These are phyloP conservation scores for Begonia peltatifolia DNA, from an alignment of 306 rosid genomes.

Conservation along the genomic window DNA sequence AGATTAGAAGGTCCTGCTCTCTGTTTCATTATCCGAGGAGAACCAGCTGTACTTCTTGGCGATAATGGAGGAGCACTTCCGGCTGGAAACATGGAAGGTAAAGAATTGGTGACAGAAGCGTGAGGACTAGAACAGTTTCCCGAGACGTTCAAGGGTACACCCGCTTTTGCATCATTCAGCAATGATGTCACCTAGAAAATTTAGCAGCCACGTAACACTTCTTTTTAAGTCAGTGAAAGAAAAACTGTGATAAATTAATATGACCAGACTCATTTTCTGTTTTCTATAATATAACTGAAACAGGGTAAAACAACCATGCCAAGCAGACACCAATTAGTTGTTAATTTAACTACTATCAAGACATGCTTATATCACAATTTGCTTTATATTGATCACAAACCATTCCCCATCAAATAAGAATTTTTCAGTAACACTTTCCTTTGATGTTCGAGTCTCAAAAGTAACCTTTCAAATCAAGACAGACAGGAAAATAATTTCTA, in stretches of 20 bases:
- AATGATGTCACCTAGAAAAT: slow-evolving; percentile 51
- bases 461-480: background rate
- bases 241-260: too few relatives aligned
- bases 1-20: slow-evolving; percentile 87
- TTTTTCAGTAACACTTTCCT: too few relatives aligned
- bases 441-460: background rate
- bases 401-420: too few relatives aligned
- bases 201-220: background rate
- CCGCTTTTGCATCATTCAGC: slow-evolving; percentile 82
- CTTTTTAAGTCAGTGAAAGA: too few relatives aligned
- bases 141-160: slow-evolving; percentile 78
- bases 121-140: slow-evolving; percentile 92
- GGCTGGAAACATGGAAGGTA: slow-evolving; percentile 99
- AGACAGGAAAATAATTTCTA: too few relatives aligned
- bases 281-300: too few relatives aligned
- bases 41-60: slow-evolving; percentile 83
- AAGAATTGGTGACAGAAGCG: slow-evolving; percentile 48
- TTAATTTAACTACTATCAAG: too few relatives aligned
- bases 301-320: too few relatives aligned
- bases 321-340: too few relatives aligned
- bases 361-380: too few relatives aligned
- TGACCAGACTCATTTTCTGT: too few relatives aligned
- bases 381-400: too few relatives aligned
- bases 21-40: slow-evolving; percentile 86
- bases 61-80: slow-evolving; percentile 98